phyloP scores from a whole-genome alignment of 2,329 filamentous ascomycete species.

The Tolypocladium capitatum region DNA sequence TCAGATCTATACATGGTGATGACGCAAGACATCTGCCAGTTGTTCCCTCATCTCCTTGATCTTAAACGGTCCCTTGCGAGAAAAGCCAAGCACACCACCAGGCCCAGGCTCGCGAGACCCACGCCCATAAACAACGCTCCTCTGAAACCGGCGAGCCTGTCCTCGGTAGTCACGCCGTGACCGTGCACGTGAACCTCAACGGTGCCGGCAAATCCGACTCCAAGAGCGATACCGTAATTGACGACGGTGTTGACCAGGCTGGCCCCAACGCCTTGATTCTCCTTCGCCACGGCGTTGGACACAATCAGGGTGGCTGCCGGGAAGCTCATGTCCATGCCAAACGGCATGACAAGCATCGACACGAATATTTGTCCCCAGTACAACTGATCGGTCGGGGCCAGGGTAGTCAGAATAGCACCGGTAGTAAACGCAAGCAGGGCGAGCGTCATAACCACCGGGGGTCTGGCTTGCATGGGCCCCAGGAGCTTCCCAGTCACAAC shows the following conservation, averaged over 20 bases:
- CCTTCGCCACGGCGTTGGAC: conserved; percentile 33
- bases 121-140: conserved; percentile 21
- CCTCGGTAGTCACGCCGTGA: conserved; percentile 6
- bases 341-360: conserved; percentile 42
- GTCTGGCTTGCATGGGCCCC: conserved; percentile 20
- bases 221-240: conserved; percentile 56
- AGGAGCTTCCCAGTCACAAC: conserved; percentile 29
- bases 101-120: conserved; percentile 16
- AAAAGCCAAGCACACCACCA: conserved; percentile 5
- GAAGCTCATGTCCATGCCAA: conserved; percentile 55
- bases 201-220: conserved; percentile 52
- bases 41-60: not conserved
- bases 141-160: conserved; percentile 6
- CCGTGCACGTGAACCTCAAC: conserved; percentile 33
- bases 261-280: conserved; percentile 33
- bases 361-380: conserved; percentile 56
- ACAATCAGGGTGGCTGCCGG: conserved; percentile 49
- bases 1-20: no score
- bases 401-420: conserved; percentile 29
- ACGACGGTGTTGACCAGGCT: conserved; percentile 50
- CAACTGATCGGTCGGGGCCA: conserved; percentile 37
- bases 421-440: conserved; percentile 29
- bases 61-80: not conserved
- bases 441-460: conserved; percentile 27
- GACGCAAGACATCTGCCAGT: not conserved